Evolutionary conservation across 169 alveolate genomes (phyloP).

Genomic region (Cryptosporidium ubiquitum): DNA sequence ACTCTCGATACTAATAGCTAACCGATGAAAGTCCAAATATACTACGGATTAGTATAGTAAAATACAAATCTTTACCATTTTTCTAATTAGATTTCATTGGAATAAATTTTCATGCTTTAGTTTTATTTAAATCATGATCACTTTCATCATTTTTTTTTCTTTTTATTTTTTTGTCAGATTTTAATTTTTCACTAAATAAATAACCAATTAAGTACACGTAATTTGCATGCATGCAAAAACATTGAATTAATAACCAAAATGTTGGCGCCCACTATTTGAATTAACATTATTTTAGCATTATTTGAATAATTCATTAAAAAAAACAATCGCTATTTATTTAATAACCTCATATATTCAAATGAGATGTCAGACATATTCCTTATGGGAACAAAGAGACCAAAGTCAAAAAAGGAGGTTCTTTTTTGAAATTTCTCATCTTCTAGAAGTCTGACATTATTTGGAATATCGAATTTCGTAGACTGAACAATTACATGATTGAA

Average conservation of each 20-base stretch:
- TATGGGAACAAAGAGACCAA: neutral
- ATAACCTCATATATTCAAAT: constrained; percentile 25
- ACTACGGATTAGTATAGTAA: neutral
- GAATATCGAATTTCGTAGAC: constrained; percentile 18
- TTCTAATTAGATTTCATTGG: neutral
- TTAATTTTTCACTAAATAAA: too few species aligned
- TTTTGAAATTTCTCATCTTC: constrained; percentile 1
- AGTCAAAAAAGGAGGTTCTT: neutral
- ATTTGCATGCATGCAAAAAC: neutral
- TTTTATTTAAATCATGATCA: neutral
- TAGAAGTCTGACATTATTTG: constrained; percentile 29
- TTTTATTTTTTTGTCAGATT: neutral
- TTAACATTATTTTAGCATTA: too few species aligned
- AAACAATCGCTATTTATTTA: neutral
- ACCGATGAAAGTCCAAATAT: neutral
- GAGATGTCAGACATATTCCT: constrained; percentile 22
- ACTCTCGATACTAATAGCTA: neutral
- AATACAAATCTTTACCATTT: neutral
- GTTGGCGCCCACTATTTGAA: neutral
- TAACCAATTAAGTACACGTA: too few species aligned
- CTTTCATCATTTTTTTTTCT: neutral
- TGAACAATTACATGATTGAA: constrained; percentile 34
- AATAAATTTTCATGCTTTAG: neutral
- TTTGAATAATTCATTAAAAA: too few species aligned
- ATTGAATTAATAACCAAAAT: too few species aligned